These are phyloP conservation scores for Phytophthora pini DNA, from an alignment of 352 stramenopile genomes.

Conservation along the genomic window DNA sequence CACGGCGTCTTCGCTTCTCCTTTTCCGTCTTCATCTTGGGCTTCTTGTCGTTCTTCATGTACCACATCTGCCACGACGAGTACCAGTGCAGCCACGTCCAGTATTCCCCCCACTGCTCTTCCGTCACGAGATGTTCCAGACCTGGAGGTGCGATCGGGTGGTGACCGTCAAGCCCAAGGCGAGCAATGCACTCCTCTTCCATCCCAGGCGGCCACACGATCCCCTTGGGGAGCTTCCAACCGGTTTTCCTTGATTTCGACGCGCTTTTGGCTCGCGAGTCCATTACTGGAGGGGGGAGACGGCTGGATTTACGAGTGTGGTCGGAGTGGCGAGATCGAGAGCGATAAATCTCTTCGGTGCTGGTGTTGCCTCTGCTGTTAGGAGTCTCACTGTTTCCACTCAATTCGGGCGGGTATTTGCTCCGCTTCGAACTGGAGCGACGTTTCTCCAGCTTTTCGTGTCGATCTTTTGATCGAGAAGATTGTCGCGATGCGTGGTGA, in stretches of 20 bases:
- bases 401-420: background rate
- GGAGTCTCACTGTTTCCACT: constrained; percentile 1
- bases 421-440: background rate
- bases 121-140: constrained; percentile 58
- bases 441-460: background rate
- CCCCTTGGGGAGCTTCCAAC: constrained; percentile 9
- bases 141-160: constrained; percentile 54
- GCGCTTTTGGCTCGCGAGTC: background rate
- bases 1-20: constrained; percentile 11
- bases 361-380: constrained; percentile 1
- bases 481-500: background rate
- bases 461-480: background rate
- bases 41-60: constrained; percentile 52
- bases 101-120: constrained; percentile 61
- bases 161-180: constrained; percentile 26
- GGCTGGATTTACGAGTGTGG: background rate
- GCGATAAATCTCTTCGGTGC: background rate
- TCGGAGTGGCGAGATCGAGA: background rate
- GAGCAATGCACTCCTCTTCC: constrained; percentile 41
- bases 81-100: constrained; percentile 79
- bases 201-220: constrained; percentile 68
- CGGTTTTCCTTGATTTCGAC: background rate
- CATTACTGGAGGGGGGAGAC: constrained; percentile 6
- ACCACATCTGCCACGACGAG: constrained; percentile 72
- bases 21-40: constrained; percentile 20